Evolutionary conservation across 2,329 filamentous ascomycete genomes (phyloP).

Genomic region (Orbilia javanica): DNA sequence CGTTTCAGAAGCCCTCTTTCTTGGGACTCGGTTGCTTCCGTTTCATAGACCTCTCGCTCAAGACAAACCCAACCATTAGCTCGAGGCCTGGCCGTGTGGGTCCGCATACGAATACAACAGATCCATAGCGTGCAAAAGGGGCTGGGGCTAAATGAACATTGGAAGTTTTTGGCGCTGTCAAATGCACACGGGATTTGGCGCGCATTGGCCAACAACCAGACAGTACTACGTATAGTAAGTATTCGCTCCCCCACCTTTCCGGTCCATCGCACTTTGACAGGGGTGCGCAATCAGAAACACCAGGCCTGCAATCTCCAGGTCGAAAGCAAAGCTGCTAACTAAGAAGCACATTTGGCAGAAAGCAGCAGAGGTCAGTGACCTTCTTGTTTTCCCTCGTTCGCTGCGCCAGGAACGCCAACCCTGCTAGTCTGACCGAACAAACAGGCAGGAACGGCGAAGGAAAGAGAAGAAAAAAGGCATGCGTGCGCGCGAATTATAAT

Average conservation of each 20-base stretch:
- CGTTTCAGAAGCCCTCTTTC: background rate
- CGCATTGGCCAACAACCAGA: conserved; percentile 23
- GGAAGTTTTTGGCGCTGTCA: conserved; percentile 42
- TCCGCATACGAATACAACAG: background rate
- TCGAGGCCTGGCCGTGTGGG: conserved; percentile 33
- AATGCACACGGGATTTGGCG: background rate
- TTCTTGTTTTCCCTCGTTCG: conserved; percentile 34
- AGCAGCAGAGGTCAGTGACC: conserved; percentile 1
- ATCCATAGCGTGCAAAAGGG: conserved; percentile 13
- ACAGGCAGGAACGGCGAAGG: conserved; percentile 24
- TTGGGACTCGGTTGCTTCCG: background rate
- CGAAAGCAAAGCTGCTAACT: conserved; percentile 1
- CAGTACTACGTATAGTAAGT: background rate
- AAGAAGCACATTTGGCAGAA: background rate
- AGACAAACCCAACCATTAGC: no score
- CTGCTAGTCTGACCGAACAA: conserved; percentile 15
- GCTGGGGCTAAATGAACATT: no score
- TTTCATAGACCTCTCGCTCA: conserved; percentile 1
- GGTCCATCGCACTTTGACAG: conserved; percentile 22
- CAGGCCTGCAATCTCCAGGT: conserved; percentile 51
- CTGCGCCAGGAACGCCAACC: background rate
- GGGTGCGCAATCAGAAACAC: conserved; percentile 43
- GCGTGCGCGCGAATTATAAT: conserved; percentile 34
- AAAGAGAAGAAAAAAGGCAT: background rate
- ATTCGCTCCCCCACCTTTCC: conserved; percentile 3